Percentiles rank a stretch among this genome's conserved stretches.
Evolutionary conservation across 2,329 filamentous ascomycete genomes (phyloP).

Genomic region (Lecanicillium sp.): DNA sequence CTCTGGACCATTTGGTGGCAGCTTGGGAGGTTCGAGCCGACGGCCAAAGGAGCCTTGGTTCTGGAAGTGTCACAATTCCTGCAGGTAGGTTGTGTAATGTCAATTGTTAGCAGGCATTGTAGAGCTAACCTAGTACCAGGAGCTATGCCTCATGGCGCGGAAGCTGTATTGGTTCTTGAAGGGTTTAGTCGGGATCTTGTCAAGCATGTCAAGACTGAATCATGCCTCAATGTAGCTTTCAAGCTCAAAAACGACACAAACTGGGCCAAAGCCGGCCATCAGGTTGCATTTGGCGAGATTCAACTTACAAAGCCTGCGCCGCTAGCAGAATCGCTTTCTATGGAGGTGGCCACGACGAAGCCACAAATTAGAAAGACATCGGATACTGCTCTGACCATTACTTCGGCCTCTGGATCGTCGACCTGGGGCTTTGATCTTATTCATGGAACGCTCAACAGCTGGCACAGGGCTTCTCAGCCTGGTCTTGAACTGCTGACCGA

Average conservation of each 20-base stretch:
- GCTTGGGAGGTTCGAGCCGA: slow-evolving; percentile 33
- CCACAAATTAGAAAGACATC: slow-evolving; percentile 14
- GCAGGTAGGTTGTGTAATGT: slow-evolving; percentile 20
- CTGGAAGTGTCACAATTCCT: slow-evolving; percentile 31
- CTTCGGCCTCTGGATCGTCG: slow-evolving; percentile 23
- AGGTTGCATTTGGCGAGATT: slow-evolving; percentile 42
- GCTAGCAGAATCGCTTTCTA: slow-evolving; percentile 15
- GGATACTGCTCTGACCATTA: slow-evolving; percentile 21
- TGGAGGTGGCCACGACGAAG: slow-evolving; percentile 12
- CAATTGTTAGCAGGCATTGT: not conserved
- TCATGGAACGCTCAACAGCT: slow-evolving; percentile 32
- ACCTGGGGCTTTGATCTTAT: slow-evolving; percentile 36
- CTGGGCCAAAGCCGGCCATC: slow-evolving; percentile 45
- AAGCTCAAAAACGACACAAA: slow-evolving; percentile 29
- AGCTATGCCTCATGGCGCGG: slow-evolving; percentile 32
- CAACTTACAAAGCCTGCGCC: slow-evolving; percentile 26
- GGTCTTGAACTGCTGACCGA: slow-evolving; percentile 33
- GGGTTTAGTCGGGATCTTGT: slow-evolving; percentile 18
- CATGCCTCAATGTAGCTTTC: slow-evolving; percentile 42
- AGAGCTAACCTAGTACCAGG: slow-evolving; percentile 15
- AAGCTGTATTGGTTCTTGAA: slow-evolving; percentile 21
- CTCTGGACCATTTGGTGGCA: slow-evolving; percentile 40
- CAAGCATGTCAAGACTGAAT: slow-evolving; percentile 22
- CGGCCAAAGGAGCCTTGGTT: slow-evolving; percentile 22
- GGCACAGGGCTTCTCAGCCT: slow-evolving; percentile 23